Evolutionary conservation across 164 flowering plant species (phyloP).

Genomic region (Umbilicus rupestris): DNA sequence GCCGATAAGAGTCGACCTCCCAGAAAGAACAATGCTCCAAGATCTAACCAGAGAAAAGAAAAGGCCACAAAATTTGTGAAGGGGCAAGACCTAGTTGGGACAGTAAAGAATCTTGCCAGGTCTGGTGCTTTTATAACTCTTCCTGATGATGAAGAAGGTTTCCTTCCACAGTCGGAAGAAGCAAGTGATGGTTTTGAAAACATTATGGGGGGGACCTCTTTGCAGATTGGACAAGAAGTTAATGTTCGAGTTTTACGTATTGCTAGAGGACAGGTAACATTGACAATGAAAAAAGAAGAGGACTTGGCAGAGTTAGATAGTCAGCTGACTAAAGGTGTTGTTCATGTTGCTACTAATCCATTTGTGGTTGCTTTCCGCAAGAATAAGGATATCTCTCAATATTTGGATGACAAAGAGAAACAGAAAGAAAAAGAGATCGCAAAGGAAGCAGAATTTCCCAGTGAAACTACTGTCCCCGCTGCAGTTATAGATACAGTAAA

Average conservation of each 20-base stretch:
- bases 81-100: conserved; percentile 75
- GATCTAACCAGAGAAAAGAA: conserved; percentile 28
- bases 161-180: conserved; percentile 79
- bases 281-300: conserved; percentile 83
- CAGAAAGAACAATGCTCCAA: conserved; percentile 25
- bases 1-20: conserved; percentile 38
- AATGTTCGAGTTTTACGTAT: conserved; percentile 68
- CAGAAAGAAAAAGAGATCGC: conserved; percentile 20
- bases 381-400: conserved; percentile 65
- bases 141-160: conserved; percentile 92
- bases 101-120: conserved; percentile 68
- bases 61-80: conserved; percentile 59
- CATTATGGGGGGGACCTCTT: conserved; percentile 49
- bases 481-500: conserved; percentile 17
- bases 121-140: conserved; percentile 84
- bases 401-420: conserved; percentile 63
- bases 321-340: conserved; percentile 37
- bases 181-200: conserved; percentile 43
- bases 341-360: conserved; percentile 72
- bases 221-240: conserved; percentile 75
- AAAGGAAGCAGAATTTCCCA: neutral
- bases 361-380: conserved; percentile 77
- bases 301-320: conserved; percentile 24
- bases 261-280: conserved; percentile 62
- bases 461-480: conserved; percentile 2